phyloP scores from a whole-genome alignment of 1,284 basidiomycete species.

The Malassezia globosa region DNA sequence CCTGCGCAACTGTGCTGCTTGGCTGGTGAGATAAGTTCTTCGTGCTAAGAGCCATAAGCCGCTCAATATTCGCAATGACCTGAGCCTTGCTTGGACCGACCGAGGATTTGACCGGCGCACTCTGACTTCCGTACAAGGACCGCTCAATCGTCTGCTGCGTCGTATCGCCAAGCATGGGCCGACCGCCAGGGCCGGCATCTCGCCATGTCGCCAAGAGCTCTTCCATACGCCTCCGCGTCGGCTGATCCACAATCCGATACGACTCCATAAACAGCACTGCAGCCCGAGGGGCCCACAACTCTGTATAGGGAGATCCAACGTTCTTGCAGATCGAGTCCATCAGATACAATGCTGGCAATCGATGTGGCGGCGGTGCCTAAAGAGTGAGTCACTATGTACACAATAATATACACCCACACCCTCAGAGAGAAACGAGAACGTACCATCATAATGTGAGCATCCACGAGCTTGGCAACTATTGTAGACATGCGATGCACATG shows the following conservation, averaged over 20 bases:
- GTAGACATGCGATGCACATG: slow-evolving; percentile 63
- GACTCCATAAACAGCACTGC: slow-evolving; percentile 40
- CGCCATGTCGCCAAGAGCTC: slow-evolving; percentile 44
- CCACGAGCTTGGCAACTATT: slow-evolving; percentile 75
- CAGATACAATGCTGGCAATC: slow-evolving; percentile 85
- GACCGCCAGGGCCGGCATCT: slow-evolving; percentile 24
- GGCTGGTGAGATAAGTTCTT: slow-evolving; percentile 27
- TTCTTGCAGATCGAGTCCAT: slow-evolving; percentile 68
- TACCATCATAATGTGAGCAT: slow-evolving; percentile 65
- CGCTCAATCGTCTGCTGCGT: slow-evolving; percentile 40
- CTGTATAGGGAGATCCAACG: slow-evolving; percentile 40
- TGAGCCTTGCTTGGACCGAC: slow-evolving; percentile 19
- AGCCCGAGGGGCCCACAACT: slow-evolving; percentile 36
- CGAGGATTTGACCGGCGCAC: slow-evolving; percentile 19
- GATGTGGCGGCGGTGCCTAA: slow-evolving; percentile 58
- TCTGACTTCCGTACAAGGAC: slow-evolving; percentile 33
- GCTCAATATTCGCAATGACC: slow-evolving; percentile 36
- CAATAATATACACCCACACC: slow-evolving; percentile 6
- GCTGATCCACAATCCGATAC: slow-evolving; percentile 42
- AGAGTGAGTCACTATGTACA: not conserved
- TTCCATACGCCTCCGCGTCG: slow-evolving; percentile 39
- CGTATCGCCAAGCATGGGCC: slow-evolving; percentile 34
- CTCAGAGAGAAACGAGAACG: no score
- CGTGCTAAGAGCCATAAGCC: slow-evolving; percentile 26
- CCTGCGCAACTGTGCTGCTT: slow-evolving; percentile 17